Percentiles rank a stretch among this genome's conserved stretches.
Evolutionary conservation across 2,329 filamentous ascomycete species (phyloP).

Genomic region (Ophiostoma perfectum): DNA sequence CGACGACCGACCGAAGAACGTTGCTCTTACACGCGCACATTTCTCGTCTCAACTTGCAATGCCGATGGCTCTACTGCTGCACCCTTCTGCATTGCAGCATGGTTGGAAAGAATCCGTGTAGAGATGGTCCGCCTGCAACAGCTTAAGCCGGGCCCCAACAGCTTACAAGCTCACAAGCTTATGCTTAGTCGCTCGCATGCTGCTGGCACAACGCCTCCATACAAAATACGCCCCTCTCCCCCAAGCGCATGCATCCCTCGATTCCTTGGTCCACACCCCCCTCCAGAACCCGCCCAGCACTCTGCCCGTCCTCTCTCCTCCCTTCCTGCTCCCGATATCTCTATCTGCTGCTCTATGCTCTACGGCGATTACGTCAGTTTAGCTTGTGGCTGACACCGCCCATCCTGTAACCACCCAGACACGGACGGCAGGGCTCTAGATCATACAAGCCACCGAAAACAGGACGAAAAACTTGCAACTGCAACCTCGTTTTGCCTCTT

Average conservation of each 20-base stretch:
- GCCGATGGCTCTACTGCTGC: no score
- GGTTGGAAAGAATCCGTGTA: no score
- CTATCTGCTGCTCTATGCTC: background rate
- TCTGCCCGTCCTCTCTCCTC: background rate
- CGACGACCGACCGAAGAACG: background rate
- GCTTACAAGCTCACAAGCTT: background rate
- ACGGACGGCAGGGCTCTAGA: background rate
- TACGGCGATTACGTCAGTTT: background rate
- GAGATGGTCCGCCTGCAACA: background rate
- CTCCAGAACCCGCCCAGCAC: background rate
- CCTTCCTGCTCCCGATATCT: background rate
- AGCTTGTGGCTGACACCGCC: background rate
- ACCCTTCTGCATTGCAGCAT: no score
- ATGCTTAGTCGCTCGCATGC: background rate
- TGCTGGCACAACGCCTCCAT: background rate
- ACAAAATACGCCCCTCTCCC: background rate
- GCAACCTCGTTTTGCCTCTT: slow-evolving; percentile 4
- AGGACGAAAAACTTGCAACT: background rate
- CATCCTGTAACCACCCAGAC: background rate
- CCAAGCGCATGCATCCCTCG: background rate
- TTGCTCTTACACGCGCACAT: no score
- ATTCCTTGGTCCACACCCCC: background rate
- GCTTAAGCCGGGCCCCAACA: background rate
- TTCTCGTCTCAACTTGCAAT: background rate
- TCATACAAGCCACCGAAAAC: background rate